Percentiles rank a stretch among this genome's conserved stretches.
Evolutionary conservation across 2,329 filamentous ascomycete species (phyloP).

Genomic region (Stromatinia cepivora): DNA sequence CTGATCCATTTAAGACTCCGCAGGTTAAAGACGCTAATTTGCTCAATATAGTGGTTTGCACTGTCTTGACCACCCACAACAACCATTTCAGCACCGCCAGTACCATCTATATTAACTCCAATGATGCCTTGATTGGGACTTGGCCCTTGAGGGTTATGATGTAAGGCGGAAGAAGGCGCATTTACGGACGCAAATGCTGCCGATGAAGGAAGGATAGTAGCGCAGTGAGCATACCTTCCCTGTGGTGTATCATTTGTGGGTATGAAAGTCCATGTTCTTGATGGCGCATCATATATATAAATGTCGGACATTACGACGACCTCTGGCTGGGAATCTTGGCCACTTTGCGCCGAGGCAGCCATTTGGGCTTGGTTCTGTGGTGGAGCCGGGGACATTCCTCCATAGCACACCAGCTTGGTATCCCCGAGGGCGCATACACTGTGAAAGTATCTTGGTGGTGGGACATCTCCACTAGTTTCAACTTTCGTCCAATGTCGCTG

Average conservation of each 20-base stretch:
- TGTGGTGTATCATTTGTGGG: conserved; percentile 80
- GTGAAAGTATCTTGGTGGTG: conserved; percentile 93
- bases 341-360: conserved; percentile 46
- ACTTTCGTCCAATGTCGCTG: conserved; percentile 90
- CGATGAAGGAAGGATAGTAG: conserved; percentile 84
- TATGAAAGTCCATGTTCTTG: conserved; percentile 82
- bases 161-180: conserved; percentile 81
- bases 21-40: conserved; percentile 97
- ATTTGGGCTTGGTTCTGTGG: conserved; percentile 47
- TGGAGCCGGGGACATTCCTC: conserved; percentile 86
- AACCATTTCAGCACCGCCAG: conserved; percentile 93
- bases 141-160: conserved; percentile 81
- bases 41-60: conserved; percentile 98
- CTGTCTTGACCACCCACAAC: conserved; percentile 96
- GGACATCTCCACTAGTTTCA: conserved; percentile 79
- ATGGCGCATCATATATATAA: conserved; percentile 86
- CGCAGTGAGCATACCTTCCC: conserved; percentile 94
- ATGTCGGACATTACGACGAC: conserved; percentile 98
- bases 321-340: conserved; percentile 71
- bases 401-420: conserved; percentile 95
- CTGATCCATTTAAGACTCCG: conserved; percentile 94
- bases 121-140: conserved; percentile 85
- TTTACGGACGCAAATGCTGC: conserved; percentile 82
- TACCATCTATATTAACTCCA: conserved; percentile 85
- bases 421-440: conserved; percentile 92